Conservation (phyloP, 139 green algal species). For the Chlamydomonas eustigma region DNA sequence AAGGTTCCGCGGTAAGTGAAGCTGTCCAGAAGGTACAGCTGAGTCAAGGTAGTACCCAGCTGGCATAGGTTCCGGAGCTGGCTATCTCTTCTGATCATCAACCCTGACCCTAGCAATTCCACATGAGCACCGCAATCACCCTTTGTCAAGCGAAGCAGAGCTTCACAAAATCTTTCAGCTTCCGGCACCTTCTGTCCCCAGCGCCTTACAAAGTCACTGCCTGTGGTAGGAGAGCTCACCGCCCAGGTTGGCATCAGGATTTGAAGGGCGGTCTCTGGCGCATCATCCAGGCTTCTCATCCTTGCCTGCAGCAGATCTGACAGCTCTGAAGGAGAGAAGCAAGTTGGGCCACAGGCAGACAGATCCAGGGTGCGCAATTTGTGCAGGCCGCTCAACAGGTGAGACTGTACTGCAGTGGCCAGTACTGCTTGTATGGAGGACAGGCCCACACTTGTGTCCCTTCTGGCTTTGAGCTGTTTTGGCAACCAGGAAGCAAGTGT, state of each 20-base stretch:
- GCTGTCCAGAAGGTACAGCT: background rate
- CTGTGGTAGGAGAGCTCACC: background rate
- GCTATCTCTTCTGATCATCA: background rate
- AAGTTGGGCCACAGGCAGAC: background rate
- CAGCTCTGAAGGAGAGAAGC: background rate
- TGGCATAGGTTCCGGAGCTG: background rate
- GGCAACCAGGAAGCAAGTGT: too few species aligned
- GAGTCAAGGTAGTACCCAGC: background rate
- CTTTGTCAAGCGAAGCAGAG: background rate
- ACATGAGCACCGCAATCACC: background rate
- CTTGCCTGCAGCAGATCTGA: background rate
- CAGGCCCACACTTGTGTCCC: too few species aligned
- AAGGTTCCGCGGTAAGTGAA: background rate
- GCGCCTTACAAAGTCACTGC: too few species aligned
- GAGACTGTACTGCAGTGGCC: background rate
- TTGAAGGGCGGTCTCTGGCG: background rate
- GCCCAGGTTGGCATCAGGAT: background rate
- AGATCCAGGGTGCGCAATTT: background rate
- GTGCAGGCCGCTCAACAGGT: background rate
- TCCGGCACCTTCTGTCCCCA: background rate
- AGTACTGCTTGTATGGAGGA: background rate
- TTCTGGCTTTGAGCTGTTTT: too few species aligned
- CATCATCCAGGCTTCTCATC: background rate
- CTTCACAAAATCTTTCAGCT: background rate
- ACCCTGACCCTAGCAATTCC: slow-evolving; percentile 3